Conservation (phyloP, 768 basidiomycete genomes). For the Naganishia vaughanmartiniae region DNA sequence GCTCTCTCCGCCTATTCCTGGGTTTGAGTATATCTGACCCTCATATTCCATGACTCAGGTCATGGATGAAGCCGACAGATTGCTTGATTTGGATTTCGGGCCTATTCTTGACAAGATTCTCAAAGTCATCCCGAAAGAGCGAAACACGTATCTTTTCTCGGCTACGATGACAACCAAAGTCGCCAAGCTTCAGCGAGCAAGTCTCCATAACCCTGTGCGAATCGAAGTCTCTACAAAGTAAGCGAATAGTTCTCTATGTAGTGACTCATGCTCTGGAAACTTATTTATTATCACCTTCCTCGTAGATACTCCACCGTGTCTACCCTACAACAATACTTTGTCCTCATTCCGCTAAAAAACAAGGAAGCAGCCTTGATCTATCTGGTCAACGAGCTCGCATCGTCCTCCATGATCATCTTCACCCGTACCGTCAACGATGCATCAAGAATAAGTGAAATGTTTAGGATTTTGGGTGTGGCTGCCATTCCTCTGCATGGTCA, state of each 20-base stretch:
- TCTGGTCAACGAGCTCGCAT: slow-evolving; percentile 79
- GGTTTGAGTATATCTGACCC: not conserved
- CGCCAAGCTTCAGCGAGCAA: slow-evolving; percentile 89
- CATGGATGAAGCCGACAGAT: slow-evolving; percentile 93
- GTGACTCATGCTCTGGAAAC: not conserved
- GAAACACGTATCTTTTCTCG: slow-evolving; percentile 93
- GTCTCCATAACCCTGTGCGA: slow-evolving; percentile 85
- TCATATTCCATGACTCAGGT: slow-evolving; percentile 67
- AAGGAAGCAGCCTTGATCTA: slow-evolving; percentile 90
- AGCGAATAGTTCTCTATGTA: slow-evolving; percentile 43
- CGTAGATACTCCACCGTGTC: slow-evolving; percentile 92
- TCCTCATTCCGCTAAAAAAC: slow-evolving; percentile 83
- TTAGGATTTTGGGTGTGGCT: slow-evolving; percentile 85
- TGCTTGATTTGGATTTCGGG: slow-evolving; percentile 95
- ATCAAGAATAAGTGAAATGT: slow-evolving; percentile 78
- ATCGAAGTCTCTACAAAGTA: slow-evolving; percentile 92
- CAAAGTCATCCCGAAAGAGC: slow-evolving; percentile 87
- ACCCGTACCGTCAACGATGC: slow-evolving; percentile 93
- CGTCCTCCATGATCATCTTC: slow-evolving; percentile 93
- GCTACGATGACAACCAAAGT: slow-evolving; percentile 99
- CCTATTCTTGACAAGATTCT: slow-evolving; percentile 93
- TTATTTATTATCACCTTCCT: not conserved
- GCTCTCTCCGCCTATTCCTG: slow-evolving; percentile 41
- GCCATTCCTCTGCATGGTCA: slow-evolving; percentile 95
- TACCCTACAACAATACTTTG: slow-evolving; percentile 90